These are phyloP conservation scores for Talaromyces sp. DNA, from an alignment of 2,329 filamentous ascomycete genomes.

Conservation along the genomic window DNA sequence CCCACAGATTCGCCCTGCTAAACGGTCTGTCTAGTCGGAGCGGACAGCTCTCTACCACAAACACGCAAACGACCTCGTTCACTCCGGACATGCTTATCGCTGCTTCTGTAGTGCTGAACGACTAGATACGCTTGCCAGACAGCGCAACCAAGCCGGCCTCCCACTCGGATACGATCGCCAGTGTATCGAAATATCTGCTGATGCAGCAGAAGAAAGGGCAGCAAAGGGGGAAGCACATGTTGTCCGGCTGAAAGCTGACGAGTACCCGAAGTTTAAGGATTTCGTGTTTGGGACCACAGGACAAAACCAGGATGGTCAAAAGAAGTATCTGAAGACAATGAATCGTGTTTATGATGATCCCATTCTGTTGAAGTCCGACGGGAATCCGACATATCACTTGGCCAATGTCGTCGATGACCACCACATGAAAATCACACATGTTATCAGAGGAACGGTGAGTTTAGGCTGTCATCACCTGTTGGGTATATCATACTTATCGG, in stretches of 20 bases:
- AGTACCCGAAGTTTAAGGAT: slow-evolving; percentile 65
- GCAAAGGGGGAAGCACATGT: slow-evolving; percentile 65
- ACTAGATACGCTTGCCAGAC: slow-evolving; percentile 61
- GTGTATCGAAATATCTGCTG: slow-evolving; percentile 62
- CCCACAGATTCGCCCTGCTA: slow-evolving; percentile 12
- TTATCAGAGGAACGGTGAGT: slow-evolving; percentile 75
- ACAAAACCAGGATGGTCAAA: slow-evolving; percentile 42
- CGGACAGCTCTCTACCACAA: slow-evolving; percentile 66
- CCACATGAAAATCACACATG: slow-evolving; percentile 90
- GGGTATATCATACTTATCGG: slow-evolving; percentile 5
- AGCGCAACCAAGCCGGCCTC: slow-evolving; percentile 55
- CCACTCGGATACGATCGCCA: slow-evolving; percentile 63
- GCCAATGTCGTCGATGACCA: slow-evolving; percentile 97
- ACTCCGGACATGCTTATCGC: slow-evolving; percentile 72
- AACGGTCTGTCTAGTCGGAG: slow-evolving; percentile 58
- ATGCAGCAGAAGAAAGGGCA: slow-evolving; percentile 67
- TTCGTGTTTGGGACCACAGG: slow-evolving; percentile 66
- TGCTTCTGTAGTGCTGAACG: slow-evolving; percentile 82
- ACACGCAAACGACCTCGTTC: slow-evolving; percentile 64
- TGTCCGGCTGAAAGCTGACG: slow-evolving; percentile 66
- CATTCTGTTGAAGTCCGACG: slow-evolving; percentile 85
- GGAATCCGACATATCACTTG: slow-evolving; percentile 91
- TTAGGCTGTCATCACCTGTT: background rate
- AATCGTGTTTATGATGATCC: slow-evolving; percentile 67
- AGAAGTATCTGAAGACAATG: slow-evolving; percentile 38